phyloP scores from a whole-genome alignment of 345 rosid species.

The Dovyalis caffra region DNA sequence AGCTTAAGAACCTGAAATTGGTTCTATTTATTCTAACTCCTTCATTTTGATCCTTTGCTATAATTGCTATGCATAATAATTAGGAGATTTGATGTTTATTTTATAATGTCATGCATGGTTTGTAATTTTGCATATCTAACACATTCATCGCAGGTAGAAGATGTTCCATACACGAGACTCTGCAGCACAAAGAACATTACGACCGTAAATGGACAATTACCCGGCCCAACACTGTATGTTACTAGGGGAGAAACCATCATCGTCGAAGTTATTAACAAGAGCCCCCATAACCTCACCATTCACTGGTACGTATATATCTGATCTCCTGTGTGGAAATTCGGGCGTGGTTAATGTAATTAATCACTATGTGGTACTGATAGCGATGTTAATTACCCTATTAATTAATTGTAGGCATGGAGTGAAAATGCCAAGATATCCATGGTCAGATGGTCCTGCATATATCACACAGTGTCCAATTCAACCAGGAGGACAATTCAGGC shows the following conservation, averaged over 20 bases:
- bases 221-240: slow-evolving; percentile 29
- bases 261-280: slow-evolving; percentile 28
- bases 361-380: too few relatives aligned
- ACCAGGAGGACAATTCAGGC: slow-evolving; percentile 21
- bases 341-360: too few relatives aligned
- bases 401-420: slow-evolving; percentile 38
- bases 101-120: too few relatives aligned
- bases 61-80: too few relatives aligned
- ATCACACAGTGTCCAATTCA: slow-evolving; percentile 45
- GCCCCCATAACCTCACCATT: slow-evolving; percentile 29
- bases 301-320: slow-evolving; percentile 27
- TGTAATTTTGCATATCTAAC: not conserved
- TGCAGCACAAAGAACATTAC: slow-evolving; percentile 24
- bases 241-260: slow-evolving; percentile 26
- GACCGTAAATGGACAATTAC: slow-evolving; percentile 34
- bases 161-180: slow-evolving; percentile 14
- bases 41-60: too few relatives aligned
- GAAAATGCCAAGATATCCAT: slow-evolving; percentile 37
- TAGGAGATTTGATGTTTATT: too few relatives aligned
- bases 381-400: not conserved
- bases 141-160: slow-evolving; percentile 4
- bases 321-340: not conserved
- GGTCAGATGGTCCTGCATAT: slow-evolving; percentile 50
- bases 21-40: too few relatives aligned
- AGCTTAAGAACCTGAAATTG: too few relatives aligned